Conservation (phyloP, 140 eudicot genomes). For the Senecio squalidus region DNA sequence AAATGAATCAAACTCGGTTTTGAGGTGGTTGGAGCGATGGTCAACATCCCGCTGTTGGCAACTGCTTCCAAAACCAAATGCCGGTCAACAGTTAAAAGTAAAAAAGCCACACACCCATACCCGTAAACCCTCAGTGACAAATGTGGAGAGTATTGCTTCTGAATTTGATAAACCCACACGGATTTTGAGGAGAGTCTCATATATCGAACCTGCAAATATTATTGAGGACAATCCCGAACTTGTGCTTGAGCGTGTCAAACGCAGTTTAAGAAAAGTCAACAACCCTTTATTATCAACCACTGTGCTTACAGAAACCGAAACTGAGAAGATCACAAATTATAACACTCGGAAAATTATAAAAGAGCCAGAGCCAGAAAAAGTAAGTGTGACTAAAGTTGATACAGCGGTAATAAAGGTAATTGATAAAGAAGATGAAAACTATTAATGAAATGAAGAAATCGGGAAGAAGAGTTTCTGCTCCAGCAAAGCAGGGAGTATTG, state of each 20-base stretch:
- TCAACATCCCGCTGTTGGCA: slow-evolving; percentile 42
- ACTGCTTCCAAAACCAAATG: slow-evolving; percentile 25
- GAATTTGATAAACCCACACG: slow-evolving; percentile 42
- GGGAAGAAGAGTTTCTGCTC: slow-evolving; percentile 30
- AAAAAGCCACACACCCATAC: slow-evolving; percentile 21
- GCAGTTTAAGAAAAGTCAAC: slow-evolving; percentile 39
- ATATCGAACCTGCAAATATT: slow-evolving; percentile 12
- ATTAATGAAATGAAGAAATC: slow-evolving; percentile 22
- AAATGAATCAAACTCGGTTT: slow-evolving; percentile 40
- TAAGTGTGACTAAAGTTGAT: neutral
- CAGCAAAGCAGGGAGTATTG: slow-evolving; percentile 29
- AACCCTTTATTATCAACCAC: slow-evolving; percentile 17
- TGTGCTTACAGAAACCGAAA: neutral
- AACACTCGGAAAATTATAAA: neutral
- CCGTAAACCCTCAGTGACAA: slow-evolving; percentile 24
- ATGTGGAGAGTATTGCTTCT: slow-evolving; percentile 27
- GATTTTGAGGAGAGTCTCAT: slow-evolving; percentile 9
- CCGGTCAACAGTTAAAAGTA: slow-evolving; percentile 10
- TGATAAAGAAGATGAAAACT: neutral
- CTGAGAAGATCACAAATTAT: neutral
- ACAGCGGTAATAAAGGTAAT: neutral
- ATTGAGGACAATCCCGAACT: slow-evolving; percentile 38
- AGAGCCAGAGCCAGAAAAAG: neutral
- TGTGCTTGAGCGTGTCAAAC: slow-evolving; percentile 48
- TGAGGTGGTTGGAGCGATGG: slow-evolving; percentile 55